A percentile compares a stretch with the other conserved stretches of the same genome.
Evolutionary conservation across 352 stramenopile species (phyloP).

Genomic region (Thalassiosira livingstoniorum): DNA sequence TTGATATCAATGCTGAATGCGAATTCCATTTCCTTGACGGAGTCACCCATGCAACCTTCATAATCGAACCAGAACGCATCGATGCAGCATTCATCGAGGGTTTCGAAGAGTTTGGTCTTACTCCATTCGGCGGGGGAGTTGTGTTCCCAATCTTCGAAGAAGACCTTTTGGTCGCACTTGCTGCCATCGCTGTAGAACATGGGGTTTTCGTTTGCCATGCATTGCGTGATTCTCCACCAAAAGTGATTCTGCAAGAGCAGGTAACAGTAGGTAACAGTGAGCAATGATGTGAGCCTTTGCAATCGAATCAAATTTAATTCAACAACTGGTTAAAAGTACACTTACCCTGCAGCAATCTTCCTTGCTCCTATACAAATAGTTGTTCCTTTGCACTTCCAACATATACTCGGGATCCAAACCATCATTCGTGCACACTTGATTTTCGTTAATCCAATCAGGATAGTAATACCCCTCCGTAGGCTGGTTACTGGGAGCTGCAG

Average conservation of each 20-base stretch:
- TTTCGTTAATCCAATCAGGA: constrained; percentile 29
- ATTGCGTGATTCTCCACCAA: constrained; percentile 40
- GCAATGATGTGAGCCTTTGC: not conserved
- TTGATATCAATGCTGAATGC: constrained; percentile 28
- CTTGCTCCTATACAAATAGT: constrained; percentile 45
- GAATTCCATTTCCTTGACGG: constrained; percentile 25
- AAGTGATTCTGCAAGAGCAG: constrained; percentile 24
- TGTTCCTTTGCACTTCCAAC: constrained; percentile 25
- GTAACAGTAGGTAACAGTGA: not conserved
- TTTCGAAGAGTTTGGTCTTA: constrained; percentile 4
- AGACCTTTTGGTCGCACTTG: not conserved
- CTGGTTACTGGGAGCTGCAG: not conserved
- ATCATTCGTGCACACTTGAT: constrained; percentile 39
- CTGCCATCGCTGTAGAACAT: constrained; percentile 27
- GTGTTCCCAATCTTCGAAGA: constrained; percentile 34
- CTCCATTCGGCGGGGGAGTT: constrained; percentile 19
- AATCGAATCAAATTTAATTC: not conserved
- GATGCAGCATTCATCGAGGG: constrained; percentile 11
- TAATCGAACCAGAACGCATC: constrained; percentile 30
- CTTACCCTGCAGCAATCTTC: constrained; percentile 44
- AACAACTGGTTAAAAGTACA: not conserved
- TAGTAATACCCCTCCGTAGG: constrained; percentile 40
- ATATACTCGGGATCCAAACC: constrained; percentile 35
- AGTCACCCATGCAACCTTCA: constrained; percentile 17
- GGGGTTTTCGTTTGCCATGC: constrained; percentile 35